Conservation (phyloP, 176 grass and related monocot genomes). For the Tillandsia fasciculata region DNA sequence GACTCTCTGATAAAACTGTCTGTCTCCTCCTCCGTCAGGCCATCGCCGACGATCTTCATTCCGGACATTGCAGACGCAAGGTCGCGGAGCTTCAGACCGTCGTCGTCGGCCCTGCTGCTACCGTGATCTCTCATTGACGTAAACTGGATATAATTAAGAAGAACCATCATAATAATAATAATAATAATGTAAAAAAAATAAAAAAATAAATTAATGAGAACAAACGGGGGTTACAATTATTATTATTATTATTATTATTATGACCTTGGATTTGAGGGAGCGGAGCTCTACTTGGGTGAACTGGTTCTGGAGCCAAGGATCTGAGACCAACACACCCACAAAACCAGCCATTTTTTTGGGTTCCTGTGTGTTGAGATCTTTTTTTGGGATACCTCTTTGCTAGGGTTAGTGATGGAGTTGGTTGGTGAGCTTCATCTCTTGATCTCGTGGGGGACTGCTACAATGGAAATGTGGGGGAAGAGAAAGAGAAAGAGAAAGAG, state of each 20-base stretch:
- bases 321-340: constrained; percentile 43
- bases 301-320: constrained; percentile 69
- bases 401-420: no score
- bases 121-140: constrained; percentile 28
- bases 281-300: constrained; percentile 84
- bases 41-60: constrained; percentile 18
- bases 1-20: constrained; percentile 40
- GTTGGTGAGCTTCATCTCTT: neutral
- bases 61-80: constrained; percentile 44
- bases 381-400: no score
- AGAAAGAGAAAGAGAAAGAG: neutral
- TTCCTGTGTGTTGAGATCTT: neutral
- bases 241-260: neutral
- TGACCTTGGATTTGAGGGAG: constrained; percentile 46
- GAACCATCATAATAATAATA: no score
- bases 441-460: neutral
- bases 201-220: neutral
- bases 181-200: neutral
- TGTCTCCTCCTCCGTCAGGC: constrained; percentile 51
- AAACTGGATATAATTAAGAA: constrained; percentile 22
- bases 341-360: constrained; percentile 11
- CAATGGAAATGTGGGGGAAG: neutral
- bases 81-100: constrained; percentile 45
- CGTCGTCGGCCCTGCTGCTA: constrained; percentile 14
- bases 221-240: neutral